A percentile compares a stretch with the other conserved stretches of the same genome.
phyloP scores from a whole-genome alignment of 768 basidiomycete species.

The Butyriboletus loyo region DNA sequence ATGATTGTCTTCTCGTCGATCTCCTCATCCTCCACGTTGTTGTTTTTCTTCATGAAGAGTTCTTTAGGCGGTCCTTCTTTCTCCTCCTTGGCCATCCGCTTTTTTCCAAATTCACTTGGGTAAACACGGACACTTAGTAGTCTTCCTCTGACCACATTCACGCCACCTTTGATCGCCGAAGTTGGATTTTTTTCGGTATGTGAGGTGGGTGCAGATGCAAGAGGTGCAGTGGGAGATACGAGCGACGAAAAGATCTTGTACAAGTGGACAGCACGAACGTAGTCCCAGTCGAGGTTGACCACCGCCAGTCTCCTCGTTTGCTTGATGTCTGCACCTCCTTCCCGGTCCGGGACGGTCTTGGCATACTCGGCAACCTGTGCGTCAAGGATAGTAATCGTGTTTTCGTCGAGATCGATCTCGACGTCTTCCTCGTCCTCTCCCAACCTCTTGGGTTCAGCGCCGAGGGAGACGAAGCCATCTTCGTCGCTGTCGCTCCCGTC shows the following conservation, averaged over 20 bases:
- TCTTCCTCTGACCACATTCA: constrained; percentile 52
- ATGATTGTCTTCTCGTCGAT: constrained; percentile 63
- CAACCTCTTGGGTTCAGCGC: constrained; percentile 33
- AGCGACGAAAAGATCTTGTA: constrained; percentile 92
- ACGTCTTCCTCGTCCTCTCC: constrained; percentile 38
- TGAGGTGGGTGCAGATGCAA: constrained; percentile 30
- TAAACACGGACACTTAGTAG: constrained; percentile 81
- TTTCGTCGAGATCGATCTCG: constrained; percentile 82
- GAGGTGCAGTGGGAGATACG: constrained; percentile 57
- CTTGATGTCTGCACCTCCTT: constrained; percentile 38
- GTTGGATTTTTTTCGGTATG: constrained; percentile 11
- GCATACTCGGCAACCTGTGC: constrained; percentile 67
- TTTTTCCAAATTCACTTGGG: constrained; percentile 91
- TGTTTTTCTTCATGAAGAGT: constrained; percentile 61
- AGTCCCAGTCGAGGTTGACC: constrained; percentile 98
- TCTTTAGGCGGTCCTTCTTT: constrained; percentile 85
- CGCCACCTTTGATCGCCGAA: constrained; percentile 6
- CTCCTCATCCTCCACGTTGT: constrained; percentile 45
- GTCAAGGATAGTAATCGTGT: constrained; percentile 64
- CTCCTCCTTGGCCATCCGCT: constrained; percentile 82
- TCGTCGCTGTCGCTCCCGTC: constrained; percentile 48
- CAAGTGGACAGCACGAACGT: constrained; percentile 84
- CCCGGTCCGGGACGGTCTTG: constrained; percentile 44
- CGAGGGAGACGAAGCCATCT: constrained; percentile 49
- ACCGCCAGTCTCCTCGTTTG: constrained; percentile 74